A percentile compares a stretch with the other conserved stretches of the same genome.
These are phyloP conservation scores for Prinsepia uniflora DNA, from an alignment of 306 rosid species.

Conservation along the genomic window DNA sequence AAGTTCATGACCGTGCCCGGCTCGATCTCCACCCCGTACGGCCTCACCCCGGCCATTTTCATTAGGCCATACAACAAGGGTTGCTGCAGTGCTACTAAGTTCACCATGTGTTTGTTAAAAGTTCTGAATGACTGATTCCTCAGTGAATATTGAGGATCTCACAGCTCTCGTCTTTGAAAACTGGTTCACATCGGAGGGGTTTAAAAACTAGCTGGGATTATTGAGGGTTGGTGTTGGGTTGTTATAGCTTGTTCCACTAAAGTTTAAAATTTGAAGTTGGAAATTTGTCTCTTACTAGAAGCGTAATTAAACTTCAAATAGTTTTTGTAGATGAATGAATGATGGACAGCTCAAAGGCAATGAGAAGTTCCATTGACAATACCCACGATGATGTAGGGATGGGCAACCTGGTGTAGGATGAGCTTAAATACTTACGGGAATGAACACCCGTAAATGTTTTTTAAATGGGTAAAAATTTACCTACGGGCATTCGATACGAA, in stretches of 20 bases:
- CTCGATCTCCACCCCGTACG: slow-evolving; percentile 68
- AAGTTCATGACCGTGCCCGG: slow-evolving; percentile 74
- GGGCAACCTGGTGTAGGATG: too few relatives aligned
- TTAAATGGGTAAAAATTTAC: too few relatives aligned
- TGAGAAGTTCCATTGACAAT: not conserved
- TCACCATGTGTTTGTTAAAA: slow-evolving; percentile 48
- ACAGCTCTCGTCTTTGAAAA: not conserved
- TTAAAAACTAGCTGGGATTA: slow-evolving; percentile 1
- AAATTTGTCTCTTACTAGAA: not conserved
- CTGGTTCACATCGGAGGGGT: not conserved
- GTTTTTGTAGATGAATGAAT: not conserved
- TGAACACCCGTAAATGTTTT: too few relatives aligned
- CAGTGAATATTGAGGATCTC: not conserved
- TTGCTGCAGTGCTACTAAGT: slow-evolving; percentile 62
- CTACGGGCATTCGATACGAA: too few relatives aligned
- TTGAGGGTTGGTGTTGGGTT: slow-evolving; percentile 45
- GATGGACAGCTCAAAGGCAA: not conserved
- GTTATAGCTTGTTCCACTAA: slow-evolving; percentile 17
- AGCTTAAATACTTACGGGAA: too few relatives aligned
- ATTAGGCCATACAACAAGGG: slow-evolving; percentile 62
- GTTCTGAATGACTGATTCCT: not conserved
- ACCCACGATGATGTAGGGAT: too few relatives aligned
- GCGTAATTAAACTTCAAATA: not conserved
- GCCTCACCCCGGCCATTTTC: slow-evolving; percentile 82
- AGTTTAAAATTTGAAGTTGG: too few relatives aligned